A percentile compares a stretch with the other conserved stretches of the same genome.
These are phyloP conservation scores for Meredithiella fracta DNA, from an alignment of 2,329 filamentous ascomycete species.

Conservation along the genomic window DNA sequence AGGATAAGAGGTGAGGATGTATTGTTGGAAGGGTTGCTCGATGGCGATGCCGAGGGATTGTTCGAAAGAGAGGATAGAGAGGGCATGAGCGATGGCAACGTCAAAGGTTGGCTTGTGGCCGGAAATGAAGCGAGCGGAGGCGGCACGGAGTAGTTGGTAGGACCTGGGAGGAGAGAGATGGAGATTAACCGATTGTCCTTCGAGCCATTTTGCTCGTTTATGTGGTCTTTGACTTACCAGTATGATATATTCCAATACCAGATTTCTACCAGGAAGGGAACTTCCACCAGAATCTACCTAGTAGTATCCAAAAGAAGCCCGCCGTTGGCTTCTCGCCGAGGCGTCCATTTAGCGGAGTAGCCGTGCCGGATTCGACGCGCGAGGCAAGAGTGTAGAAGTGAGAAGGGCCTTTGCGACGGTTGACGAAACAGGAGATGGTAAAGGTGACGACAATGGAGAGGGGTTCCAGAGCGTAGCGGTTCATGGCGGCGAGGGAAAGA, in stretches of 20 bases:
- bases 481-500: background rate
- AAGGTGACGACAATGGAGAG: conserved; percentile 11
- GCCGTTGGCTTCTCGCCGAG: background rate
- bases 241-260: conserved; percentile 25
- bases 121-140: conserved; percentile 26
- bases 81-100: conserved; percentile 24
- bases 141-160: conserved; percentile 28
- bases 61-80: conserved; percentile 26
- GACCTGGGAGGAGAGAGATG: conserved; percentile 17
- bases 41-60: conserved; percentile 23
- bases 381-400: conserved; percentile 9
- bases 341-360: background rate
- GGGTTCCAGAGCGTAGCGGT: conserved; percentile 11
- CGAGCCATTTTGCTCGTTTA: background rate
- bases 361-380: conserved; percentile 4
- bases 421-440: conserved; percentile 7
- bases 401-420: conserved; percentile 7
- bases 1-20: conserved; percentile 22
- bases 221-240: conserved; percentile 18
- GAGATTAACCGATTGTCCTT: background rate
- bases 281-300: conserved; percentile 20
- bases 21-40: conserved; percentile 25
- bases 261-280: conserved; percentile 22
- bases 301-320: conserved; percentile 16
- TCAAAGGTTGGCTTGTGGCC: conserved; percentile 24